phyloP scores from a whole-genome alignment of 352 stramenopile species.

The Aphanomyces stellatus region DNA sequence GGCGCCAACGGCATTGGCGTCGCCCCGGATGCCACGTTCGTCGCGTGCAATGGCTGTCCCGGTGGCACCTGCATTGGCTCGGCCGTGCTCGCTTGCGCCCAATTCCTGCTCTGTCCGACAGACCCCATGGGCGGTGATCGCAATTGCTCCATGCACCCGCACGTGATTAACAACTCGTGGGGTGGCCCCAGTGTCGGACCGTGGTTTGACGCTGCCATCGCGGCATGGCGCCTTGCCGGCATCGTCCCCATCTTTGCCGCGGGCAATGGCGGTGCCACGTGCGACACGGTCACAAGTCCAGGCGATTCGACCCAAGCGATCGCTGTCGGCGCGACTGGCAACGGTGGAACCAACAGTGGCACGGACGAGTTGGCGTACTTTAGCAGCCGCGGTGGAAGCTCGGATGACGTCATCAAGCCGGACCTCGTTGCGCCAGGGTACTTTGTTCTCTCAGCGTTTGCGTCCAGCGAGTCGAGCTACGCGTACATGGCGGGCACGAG shows the following conservation, averaged over 20 bases:
- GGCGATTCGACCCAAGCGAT: constrained; percentile 33
- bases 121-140: constrained; percentile 37
- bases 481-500: constrained; percentile 36
- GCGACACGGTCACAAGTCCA: constrained; percentile 27
- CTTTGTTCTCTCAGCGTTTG: constrained; percentile 33
- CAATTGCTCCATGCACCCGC: constrained; percentile 36
- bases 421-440: constrained; percentile 36
- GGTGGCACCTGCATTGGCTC: constrained; percentile 16
- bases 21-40: constrained; percentile 34
- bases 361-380: constrained; percentile 29
- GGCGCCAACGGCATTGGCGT: constrained; percentile 30
- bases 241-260: constrained; percentile 48
- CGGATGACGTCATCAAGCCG: constrained; percentile 34
- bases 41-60: constrained; percentile 37
- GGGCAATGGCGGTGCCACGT: constrained; percentile 35
- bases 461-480: constrained; percentile 30
- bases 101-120: constrained; percentile 51
- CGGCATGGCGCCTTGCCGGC: constrained; percentile 35
- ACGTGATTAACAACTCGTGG: constrained; percentile 58
- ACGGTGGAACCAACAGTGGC: constrained; percentile 21
- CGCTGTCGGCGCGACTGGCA: constrained; percentile 30
- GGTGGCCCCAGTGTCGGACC: constrained; percentile 25
- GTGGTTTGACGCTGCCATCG: constrained; percentile 30
- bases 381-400: constrained; percentile 32
- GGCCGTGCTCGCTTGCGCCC: constrained; percentile 28